Evolutionary conservation across 495 filamentous ascomycete genomes (phyloP).

Genomic region (Terfezia boudieri): DNA sequence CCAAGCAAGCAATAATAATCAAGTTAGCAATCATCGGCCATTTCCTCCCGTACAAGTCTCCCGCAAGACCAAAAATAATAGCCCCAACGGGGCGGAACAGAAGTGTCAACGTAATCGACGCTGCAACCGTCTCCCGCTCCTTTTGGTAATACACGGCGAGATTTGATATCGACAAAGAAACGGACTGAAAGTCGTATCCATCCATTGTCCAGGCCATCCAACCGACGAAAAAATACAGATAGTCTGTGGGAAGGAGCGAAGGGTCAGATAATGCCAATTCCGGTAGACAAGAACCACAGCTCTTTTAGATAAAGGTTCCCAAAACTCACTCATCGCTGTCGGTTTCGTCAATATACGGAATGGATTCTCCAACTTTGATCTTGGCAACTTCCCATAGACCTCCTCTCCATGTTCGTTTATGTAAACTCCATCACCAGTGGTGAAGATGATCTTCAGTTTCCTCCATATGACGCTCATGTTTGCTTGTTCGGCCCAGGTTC

Average conservation of each 20-base stretch:
- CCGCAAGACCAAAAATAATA: slow-evolving; percentile 45
- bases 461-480: too few species aligned
- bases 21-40: slow-evolving; percentile 62
- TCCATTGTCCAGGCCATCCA: slow-evolving; percentile 22
- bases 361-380: slow-evolving; percentile 16
- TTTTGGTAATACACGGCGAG: slow-evolving; percentile 42
- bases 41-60: slow-evolving; percentile 55
- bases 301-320: too few species aligned
- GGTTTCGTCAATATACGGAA: slow-evolving; percentile 13
- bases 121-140: slow-evolving; percentile 38
- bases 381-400: slow-evolving; percentile 16
- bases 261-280: too few species aligned
- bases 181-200: slow-evolving; percentile 44
- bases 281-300: too few species aligned
- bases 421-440: slow-evolving; percentile 14
- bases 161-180: slow-evolving; percentile 48
- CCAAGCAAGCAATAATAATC: slow-evolving; percentile 32
- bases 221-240: slow-evolving; percentile 18
- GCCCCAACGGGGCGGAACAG: slow-evolving; percentile 50
- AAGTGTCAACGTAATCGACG: slow-evolving; percentile 52
- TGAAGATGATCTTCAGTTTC: slow-evolving; percentile 9
- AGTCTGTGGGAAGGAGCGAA: slow-evolving; percentile 1
- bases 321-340: slow-evolving; percentile 10
- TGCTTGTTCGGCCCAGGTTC: too few species aligned
- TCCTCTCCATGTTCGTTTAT: slow-evolving; percentile 15